Conservation (phyloP, 2,329 filamentous ascomycete species). For the Cyphellophora europaea region DNA sequence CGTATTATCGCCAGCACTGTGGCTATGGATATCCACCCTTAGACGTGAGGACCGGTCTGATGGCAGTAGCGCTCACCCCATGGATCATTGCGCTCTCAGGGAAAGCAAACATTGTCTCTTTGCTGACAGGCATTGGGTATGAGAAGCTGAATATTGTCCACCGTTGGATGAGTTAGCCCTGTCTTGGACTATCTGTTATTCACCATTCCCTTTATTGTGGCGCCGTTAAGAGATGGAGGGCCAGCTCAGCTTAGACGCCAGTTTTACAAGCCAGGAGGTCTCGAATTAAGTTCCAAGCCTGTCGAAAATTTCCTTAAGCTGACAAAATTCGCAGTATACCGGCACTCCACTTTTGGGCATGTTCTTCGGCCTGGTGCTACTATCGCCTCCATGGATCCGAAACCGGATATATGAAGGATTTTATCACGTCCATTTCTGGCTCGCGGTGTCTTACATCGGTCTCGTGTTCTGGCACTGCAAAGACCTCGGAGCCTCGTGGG, state of each 20-base stretch:
- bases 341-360: constrained; percentile 12
- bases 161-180: constrained; percentile 12
- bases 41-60: constrained; percentile 19
- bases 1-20: constrained; percentile 12
- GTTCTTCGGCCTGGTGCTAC: constrained; percentile 17
- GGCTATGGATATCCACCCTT: constrained; percentile 12
- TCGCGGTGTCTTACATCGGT: constrained; percentile 18
- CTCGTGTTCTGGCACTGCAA: constrained; percentile 22
- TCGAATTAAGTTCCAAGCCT: constrained; percentile 3
- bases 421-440: constrained; percentile 15
- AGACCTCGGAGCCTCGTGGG: constrained; percentile 13
- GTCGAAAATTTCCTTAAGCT: neutral
- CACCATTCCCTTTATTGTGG: constrained; percentile 15
- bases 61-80: constrained; percentile 22
- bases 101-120: constrained; percentile 23
- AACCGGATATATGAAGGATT: constrained; percentile 20
- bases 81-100: constrained; percentile 20
- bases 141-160: constrained; percentile 23
- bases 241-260: constrained; percentile 4
- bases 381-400: constrained; percentile 21
- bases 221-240: constrained; percentile 12
- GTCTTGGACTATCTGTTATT: constrained; percentile 19
- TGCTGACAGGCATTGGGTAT: constrained; percentile 22
- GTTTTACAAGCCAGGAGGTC: constrained; percentile 7
- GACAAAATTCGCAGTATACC: constrained; percentile 8